A percentile compares a stretch with the other conserved stretches of the same genome.
Evolutionary conservation across 352 stramenopile genomes (phyloP).

Genomic region (Plasmopara muralis): DNA sequence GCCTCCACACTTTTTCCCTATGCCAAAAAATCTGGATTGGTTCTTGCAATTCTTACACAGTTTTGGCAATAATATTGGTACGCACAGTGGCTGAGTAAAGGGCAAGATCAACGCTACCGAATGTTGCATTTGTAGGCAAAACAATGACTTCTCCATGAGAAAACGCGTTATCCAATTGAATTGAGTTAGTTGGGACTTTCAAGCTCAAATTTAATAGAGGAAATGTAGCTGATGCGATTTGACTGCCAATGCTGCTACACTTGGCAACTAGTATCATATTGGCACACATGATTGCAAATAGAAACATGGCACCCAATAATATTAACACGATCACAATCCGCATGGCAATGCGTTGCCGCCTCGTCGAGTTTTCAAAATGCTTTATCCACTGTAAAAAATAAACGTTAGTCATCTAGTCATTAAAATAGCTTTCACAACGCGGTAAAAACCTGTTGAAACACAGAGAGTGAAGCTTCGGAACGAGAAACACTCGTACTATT

Average conservation of each 20-base stretch:
- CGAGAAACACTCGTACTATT: background rate
- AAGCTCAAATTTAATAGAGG: constrained; percentile 28
- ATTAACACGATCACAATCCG: constrained; percentile 40
- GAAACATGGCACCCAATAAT: constrained; percentile 41
- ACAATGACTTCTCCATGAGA: constrained; percentile 33
- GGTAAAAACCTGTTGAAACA: constrained; percentile 20
- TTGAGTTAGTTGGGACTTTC: constrained; percentile 5
- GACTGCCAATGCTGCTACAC: constrained; percentile 56
- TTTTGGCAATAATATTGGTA: background rate
- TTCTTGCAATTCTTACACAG: background rate
- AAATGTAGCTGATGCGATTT: constrained; percentile 33
- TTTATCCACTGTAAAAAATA: constrained; percentile 34
- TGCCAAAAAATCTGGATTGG: background rate
- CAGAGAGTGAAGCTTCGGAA: constrained; percentile 9
- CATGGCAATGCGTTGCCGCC: constrained; percentile 58
- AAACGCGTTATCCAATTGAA: constrained; percentile 41
- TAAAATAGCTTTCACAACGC: background rate
- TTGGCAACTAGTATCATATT: constrained; percentile 68
- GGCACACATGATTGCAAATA: constrained; percentile 45
- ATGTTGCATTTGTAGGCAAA: constrained; percentile 7
- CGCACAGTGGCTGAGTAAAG: constrained; percentile 44
- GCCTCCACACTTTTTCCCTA: constrained; percentile 11
- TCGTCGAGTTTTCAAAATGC: constrained; percentile 56
- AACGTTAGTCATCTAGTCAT: background rate
- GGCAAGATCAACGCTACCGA: constrained; percentile 28